Conservation (phyloP, 202 grass and related monocot genomes). For the Bolboschoenoplectus hybrid region DNA sequence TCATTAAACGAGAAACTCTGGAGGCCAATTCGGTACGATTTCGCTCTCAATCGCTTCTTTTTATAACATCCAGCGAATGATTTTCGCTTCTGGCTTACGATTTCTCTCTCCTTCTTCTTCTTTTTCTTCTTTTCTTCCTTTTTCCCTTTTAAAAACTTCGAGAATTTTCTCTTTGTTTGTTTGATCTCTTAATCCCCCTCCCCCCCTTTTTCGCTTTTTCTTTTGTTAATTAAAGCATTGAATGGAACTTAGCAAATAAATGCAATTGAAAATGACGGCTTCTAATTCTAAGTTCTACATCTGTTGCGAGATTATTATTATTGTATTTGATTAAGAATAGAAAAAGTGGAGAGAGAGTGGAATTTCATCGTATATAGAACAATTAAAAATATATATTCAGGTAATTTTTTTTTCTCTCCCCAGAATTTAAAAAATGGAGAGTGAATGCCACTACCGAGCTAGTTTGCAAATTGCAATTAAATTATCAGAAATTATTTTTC, state of each 20-base stretch:
- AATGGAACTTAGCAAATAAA: background rate
- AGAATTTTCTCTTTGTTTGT: constrained; percentile 22
- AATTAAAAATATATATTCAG: background rate
- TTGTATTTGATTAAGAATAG: background rate
- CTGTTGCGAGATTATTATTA: background rate
- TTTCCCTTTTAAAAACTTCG: constrained; percentile 13
- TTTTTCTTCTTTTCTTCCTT: background rate
- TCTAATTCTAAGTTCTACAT: background rate
- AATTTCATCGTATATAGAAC: background rate
- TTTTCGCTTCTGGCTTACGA: constrained; percentile 33
- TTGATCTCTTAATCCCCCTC: background rate
- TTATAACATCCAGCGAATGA: constrained; percentile 8
- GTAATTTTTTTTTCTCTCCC: background rate
- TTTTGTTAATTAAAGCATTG: constrained; percentile 30
- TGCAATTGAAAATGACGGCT: constrained; percentile 33
- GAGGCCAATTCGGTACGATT: background rate
- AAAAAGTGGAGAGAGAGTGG: background rate
- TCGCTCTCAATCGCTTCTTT: background rate
- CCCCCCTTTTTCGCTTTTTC: constrained; percentile 27
- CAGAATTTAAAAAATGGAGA: background rate
- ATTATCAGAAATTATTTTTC: background rate
- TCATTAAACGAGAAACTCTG: constrained; percentile 40
- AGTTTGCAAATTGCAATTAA: background rate
- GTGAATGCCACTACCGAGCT: background rate
- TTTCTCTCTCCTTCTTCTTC: constrained; percentile 14